Percentiles rank a stretch among this genome's conserved stretches.
These are phyloP conservation scores for Suhomyces panamericanus DNA, from an alignment of 1,139 yeast genomes.

Conservation along the genomic window DNA sequence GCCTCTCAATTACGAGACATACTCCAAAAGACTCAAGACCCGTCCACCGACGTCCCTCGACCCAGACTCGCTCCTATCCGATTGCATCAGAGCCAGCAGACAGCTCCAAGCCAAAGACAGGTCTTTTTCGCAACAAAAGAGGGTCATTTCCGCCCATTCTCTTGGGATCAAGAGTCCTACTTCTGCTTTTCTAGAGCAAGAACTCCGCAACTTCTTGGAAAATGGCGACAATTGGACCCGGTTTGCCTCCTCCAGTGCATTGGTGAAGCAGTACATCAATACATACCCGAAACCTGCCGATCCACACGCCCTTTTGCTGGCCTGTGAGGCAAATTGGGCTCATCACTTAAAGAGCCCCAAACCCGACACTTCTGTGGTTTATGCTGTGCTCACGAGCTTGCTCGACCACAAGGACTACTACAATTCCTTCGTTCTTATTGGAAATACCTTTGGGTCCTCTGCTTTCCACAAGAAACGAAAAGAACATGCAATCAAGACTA, in stretches of 20 bases:
- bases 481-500: neutral
- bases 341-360: neutral
- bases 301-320: slow-evolving; percentile 18
- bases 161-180: slow-evolving; percentile 6
- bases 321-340: slow-evolving; percentile 11
- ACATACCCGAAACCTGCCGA: slow-evolving; percentile 26
- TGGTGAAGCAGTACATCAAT: slow-evolving; percentile 21
- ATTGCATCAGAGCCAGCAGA: slow-evolving; percentile 29
- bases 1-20: slow-evolving; percentile 34
- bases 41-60: slow-evolving; percentile 10
- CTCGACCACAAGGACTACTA: slow-evolving; percentile 36
- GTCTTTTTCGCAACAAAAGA: neutral
- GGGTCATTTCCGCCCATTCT: neutral
- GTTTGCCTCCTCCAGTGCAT: neutral
- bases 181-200: slow-evolving; percentile 9
- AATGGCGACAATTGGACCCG: neutral
- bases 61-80: slow-evolving; percentile 15
- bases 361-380: slow-evolving; percentile 12
- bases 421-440: slow-evolving; percentile 34
- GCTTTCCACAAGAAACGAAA: neutral
- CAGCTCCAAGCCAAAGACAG: slow-evolving; percentile 16
- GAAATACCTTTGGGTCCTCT: slow-evolving; percentile 22
- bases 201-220: slow-evolving; percentile 8
- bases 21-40: slow-evolving; percentile 19
- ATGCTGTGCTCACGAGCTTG: slow-evolving; percentile 23